Conservation (phyloP, 768 basidiomycete species). For the Cyathus striatus region DNA sequence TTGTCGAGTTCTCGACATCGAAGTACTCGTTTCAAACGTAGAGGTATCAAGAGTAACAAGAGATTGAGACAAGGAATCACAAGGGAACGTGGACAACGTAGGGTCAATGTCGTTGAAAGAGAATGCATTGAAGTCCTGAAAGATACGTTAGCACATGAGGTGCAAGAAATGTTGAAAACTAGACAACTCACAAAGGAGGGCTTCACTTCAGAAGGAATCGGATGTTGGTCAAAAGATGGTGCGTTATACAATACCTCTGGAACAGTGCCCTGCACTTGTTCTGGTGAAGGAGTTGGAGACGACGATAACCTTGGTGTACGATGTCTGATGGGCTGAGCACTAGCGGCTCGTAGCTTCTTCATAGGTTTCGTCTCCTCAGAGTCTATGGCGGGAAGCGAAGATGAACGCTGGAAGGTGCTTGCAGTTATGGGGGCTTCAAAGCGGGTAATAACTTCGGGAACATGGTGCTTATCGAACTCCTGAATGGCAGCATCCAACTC, state of each 20-base stretch:
- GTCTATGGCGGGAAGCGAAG: not conserved
- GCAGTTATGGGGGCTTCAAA: conserved; percentile 74
- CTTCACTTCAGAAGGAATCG: conserved; percentile 24
- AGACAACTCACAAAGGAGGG: conserved; percentile 39
- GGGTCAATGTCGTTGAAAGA: conserved; percentile 28
- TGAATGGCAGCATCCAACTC: conserved; percentile 50
- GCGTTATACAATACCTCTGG: conserved; percentile 21
- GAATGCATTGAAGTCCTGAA: conserved; percentile 34
- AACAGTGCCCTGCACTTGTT: conserved; percentile 13
- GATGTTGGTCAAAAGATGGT: conserved; percentile 26
- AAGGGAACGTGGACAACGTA: conserved; percentile 23
- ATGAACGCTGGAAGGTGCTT: conserved; percentile 52
- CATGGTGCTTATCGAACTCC: conserved; percentile 49
- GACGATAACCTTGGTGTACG: conserved; percentile 27
- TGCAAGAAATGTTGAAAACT: conserved; percentile 6
- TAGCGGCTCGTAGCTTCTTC: conserved; percentile 20
- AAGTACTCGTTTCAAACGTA: not conserved
- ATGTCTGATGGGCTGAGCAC: conserved; percentile 15
- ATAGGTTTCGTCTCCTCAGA: conserved; percentile 9
- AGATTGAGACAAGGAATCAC: conserved; percentile 19
- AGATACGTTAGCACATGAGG: conserved; percentile 1
- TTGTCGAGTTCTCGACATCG: conserved; percentile 2
- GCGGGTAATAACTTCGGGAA: conserved; percentile 60
- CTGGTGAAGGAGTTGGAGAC: conserved; percentile 3
- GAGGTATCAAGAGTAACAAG: conserved; percentile 12